Percentiles rank a stretch among this genome's conserved stretches.
Evolutionary conservation across 768 basidiomycete species (phyloP).

Genomic region (Strobilomyces confusus): DNA sequence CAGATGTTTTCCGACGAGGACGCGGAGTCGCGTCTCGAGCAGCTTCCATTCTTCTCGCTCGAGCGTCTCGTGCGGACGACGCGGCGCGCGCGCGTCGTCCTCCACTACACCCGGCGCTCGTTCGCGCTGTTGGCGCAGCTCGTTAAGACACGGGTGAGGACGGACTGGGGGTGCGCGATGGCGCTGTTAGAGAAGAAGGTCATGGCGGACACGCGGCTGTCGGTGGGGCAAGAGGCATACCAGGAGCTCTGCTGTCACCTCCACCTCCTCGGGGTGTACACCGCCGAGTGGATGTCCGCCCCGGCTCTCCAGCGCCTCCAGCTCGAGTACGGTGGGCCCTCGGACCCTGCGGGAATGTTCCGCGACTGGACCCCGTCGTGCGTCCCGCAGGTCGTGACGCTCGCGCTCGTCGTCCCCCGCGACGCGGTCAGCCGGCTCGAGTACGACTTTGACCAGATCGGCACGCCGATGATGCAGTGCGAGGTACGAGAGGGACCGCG

Average conservation of each 20-base stretch:
- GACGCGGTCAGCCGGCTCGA: slow-evolving; percentile 13
- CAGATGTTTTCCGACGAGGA: slow-evolving; percentile 29
- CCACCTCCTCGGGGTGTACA: slow-evolving; percentile 38
- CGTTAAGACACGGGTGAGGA: slow-evolving; percentile 32
- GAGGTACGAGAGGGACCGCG: slow-evolving; percentile 9
- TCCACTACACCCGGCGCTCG: slow-evolving; percentile 46
- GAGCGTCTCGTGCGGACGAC: neutral
- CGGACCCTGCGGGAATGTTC: slow-evolving; percentile 17
- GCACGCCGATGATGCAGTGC: slow-evolving; percentile 21
- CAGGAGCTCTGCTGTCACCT: slow-evolving; percentile 46
- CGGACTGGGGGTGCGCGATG: slow-evolving; percentile 44
- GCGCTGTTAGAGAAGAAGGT: slow-evolving; percentile 24
- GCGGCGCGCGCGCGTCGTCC: slow-evolving; percentile 6
- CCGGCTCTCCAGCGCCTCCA: neutral
- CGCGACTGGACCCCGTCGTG: slow-evolving; percentile 18
- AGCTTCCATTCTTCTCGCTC: neutral
- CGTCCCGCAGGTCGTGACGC: slow-evolving; percentile 30
- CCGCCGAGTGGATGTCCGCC: slow-evolving; percentile 6
- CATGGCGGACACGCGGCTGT: slow-evolving; percentile 5
- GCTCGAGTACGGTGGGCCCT: neutral
- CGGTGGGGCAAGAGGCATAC: slow-evolving; percentile 28
- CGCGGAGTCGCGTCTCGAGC: neutral
- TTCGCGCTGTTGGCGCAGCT: slow-evolving; percentile 44
- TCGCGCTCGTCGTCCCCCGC: slow-evolving; percentile 33
- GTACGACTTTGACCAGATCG: neutral